Percentiles rank a stretch among this genome's conserved stretches.
These are phyloP conservation scores for Penicillium sp. DNA, from an alignment of 2,329 filamentous ascomycete species.

Conservation along the genomic window DNA sequence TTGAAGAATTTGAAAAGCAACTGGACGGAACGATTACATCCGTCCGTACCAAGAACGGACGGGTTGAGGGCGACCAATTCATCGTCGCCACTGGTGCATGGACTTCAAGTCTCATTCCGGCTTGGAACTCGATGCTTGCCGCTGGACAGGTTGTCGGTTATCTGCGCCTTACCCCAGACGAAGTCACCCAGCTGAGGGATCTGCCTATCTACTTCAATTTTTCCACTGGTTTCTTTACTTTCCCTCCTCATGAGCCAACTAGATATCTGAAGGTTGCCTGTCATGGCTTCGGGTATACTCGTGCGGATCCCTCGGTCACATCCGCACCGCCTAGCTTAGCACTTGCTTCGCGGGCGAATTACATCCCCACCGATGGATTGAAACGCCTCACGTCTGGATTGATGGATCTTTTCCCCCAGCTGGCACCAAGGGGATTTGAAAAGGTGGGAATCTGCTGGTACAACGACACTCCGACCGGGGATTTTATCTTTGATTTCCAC, in stretches of 20 bases:
- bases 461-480: constrained; percentile 64
- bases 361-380: constrained; percentile 53
- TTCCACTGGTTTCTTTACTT: constrained; percentile 48
- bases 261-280: constrained; percentile 57
- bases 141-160: no score
- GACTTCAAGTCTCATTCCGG: no score
- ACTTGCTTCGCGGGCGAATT: constrained; percentile 27
- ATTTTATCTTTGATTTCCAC: constrained; percentile 68
- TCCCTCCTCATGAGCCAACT: constrained; percentile 40
- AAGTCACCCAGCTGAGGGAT: no score
- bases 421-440: constrained; percentile 53
- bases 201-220: no score
- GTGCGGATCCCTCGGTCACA: constrained; percentile 11
- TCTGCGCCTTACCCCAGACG: no score
- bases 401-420: no score
- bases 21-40: no score
- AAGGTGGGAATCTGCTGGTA: constrained; percentile 66
- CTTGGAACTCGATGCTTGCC: no score
- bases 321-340: constrained; percentile 12
- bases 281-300: constrained; percentile 63
- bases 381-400: constrained; percentile 55
- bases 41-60: no score
- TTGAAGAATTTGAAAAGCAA: no score
- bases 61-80: no score
- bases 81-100: no score